These are phyloP conservation scores for Nadsonia fulvescens DNA, from an alignment of 805 yeast genomes.

Conservation along the genomic window DNA sequence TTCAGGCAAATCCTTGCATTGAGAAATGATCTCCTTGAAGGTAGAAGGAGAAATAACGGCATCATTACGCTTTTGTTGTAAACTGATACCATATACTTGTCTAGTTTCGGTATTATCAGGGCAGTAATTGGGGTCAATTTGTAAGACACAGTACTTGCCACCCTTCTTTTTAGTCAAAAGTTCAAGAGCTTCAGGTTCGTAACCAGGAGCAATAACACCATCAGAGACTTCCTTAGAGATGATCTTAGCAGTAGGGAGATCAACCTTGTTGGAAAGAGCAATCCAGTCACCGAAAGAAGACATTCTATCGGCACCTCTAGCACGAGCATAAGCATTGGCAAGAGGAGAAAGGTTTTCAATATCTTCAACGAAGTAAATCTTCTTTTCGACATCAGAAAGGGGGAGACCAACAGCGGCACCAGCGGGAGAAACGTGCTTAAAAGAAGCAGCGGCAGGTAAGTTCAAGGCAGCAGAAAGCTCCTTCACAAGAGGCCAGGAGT, in stretches of 20 bases:
- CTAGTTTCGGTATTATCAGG: conserved; percentile 76
- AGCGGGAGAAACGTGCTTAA: conserved; percentile 98
- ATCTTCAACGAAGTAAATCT: conserved; percentile 86
- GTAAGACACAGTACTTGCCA: conserved; percentile 92
- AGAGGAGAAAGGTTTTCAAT: conserved; percentile 90
- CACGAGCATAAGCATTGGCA: conserved; percentile 97
- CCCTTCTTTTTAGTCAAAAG: conserved; percentile 82
- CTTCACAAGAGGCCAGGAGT: conserved; percentile 97
- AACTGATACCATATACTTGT: conserved; percentile 88
- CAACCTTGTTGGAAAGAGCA: conserved; percentile 92
- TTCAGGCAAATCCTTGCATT: conserved; percentile 72
- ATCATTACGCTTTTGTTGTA: conserved; percentile 95
- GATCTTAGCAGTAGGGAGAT: conserved; percentile 88
- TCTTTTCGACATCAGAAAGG: conserved; percentile 75
- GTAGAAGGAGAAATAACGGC: conserved; percentile 83
- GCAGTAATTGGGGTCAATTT: conserved; percentile 84
- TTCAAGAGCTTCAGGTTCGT: conserved; percentile 77
- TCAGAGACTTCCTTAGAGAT: conserved; percentile 95
- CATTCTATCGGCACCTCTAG: conserved; percentile 99
- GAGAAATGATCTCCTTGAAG: conserved; percentile 80
- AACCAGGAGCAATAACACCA: conserved; percentile 98
- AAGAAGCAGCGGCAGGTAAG: conserved; percentile 96
- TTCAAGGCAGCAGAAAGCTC: conserved; percentile 87
- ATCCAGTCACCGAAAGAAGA: conserved; percentile 97
- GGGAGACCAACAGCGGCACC: conserved; percentile 98